Conservation (phyloP, 352 stramenopile genomes). For the Globisporangium iwayamae region DNA sequence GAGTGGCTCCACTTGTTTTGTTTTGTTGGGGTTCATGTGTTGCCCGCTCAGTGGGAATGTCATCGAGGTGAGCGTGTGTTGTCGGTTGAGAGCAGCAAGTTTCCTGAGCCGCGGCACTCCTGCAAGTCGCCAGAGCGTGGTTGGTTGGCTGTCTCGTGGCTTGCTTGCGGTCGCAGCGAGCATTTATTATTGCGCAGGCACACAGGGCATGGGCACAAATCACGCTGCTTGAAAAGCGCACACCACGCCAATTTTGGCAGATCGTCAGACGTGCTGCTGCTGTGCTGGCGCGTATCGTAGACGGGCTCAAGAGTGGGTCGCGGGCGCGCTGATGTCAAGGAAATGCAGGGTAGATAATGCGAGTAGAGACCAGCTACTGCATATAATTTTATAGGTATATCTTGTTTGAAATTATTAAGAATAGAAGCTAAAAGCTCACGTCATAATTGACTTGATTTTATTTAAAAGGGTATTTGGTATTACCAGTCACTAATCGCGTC, state of each 20-base stretch:
- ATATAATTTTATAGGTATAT: too few relatives aligned
- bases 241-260: conserved; percentile 1
- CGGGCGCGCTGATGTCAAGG: neutral
- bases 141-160: neutral
- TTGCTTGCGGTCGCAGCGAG: neutral
- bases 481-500: too few relatives aligned
- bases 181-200: neutral
- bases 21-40: neutral
- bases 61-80: neutral
- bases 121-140: too few relatives aligned
- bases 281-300: neutral
- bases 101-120: too few relatives aligned
- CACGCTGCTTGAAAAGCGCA: neutral
- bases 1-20: neutral
- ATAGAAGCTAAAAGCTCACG: too few relatives aligned
- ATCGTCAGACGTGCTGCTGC: neutral
- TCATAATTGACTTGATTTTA: too few relatives aligned
- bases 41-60: neutral
- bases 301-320: neutral
- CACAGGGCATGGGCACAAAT: neutral
- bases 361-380: too few relatives aligned
- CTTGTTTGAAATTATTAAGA: too few relatives aligned
- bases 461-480: too few relatives aligned
- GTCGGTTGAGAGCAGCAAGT: neutral
- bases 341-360: neutral